Base-by-base conservation (phyloP, 305 asterid genomes). In the Fraxinus xanthoxyloides region DNA sequence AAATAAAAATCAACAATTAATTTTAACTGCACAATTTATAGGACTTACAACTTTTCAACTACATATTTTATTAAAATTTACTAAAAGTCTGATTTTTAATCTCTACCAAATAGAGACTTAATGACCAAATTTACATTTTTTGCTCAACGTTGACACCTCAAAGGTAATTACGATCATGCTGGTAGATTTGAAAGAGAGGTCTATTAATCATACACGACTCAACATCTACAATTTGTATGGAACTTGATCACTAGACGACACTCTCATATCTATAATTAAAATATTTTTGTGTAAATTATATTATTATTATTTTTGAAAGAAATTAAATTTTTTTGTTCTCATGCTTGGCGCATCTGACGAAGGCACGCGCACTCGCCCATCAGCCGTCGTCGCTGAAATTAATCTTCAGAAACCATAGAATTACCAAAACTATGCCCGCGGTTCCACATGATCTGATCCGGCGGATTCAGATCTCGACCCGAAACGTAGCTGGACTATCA, bases 401-500 rank as follows among this genome's bases (percentile, higher is more conserved):
- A 21, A 21, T 19, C 5, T 59, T 59, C 30, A 21, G 4, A 59
- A 21, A 19, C 69, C 12, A 21, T 7, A 12, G 0, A 43, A 3
- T 24, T 23, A 46, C 19, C n/a, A 35, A 5, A 46, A 43, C 40
- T 2, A 88, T 88, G 90, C 51, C 93, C 77, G 88, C 83, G 83
- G 72, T 89, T 76, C 91, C 93, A 24, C 82, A 32, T 63, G 91
- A 92, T 82, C 88, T 92, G 88, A 94, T 94, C 84, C 91, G 86
- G 56, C 88, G 89, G 84, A 88, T 90, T 89, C 91, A 92, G 91
- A 87, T 86, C 92, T 85, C 80, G n/a, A 87, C 93, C 82, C 94
- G 98, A 83, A 84, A 85, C 31, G 93, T 88, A 56, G 89, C 95
- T 81, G 92, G 94, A 23, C 78, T 92, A 76, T 83, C 93, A 85